Evolutionary conservation across 2,329 filamentous ascomycete species (phyloP).

Genomic region (Microcyclospora pomicola): DNA sequence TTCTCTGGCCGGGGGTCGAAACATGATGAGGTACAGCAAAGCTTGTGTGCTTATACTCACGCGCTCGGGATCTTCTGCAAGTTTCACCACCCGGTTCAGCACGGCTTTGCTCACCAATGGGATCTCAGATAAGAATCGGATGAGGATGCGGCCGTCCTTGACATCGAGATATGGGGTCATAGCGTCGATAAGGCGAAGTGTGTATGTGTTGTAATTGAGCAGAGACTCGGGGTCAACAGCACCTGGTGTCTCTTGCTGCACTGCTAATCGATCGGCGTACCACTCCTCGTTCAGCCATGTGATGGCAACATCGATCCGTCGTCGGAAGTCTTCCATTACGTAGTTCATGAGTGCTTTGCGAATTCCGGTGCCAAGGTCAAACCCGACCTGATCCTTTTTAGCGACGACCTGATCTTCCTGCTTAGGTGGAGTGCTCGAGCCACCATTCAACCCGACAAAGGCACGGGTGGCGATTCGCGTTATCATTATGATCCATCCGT

Average conservation of each 20-base stretch:
- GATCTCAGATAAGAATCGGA: constrained; percentile 82
- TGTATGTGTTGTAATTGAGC: constrained; percentile 16
- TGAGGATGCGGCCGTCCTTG: constrained; percentile 68
- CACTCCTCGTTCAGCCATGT: constrained; percentile 95
- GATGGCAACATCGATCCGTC: constrained; percentile 77
- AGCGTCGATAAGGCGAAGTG: constrained; percentile 55
- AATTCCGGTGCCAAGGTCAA: constrained; percentile 52
- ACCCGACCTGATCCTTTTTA: constrained; percentile 20
- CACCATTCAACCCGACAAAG: constrained; percentile 53
- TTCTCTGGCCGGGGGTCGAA: constrained; percentile 45
- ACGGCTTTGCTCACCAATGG: constrained; percentile 62
- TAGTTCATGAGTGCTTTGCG: constrained; percentile 72
- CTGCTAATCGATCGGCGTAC: constrained; percentile 66
- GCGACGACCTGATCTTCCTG: constrained; percentile 25
- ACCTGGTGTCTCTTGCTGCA: background rate
- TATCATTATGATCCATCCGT: constrained; percentile 83
- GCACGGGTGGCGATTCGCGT: constrained; percentile 73
- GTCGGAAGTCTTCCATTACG: constrained; percentile 81
- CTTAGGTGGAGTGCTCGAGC: constrained; percentile 6
- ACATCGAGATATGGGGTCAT: constrained; percentile 84
- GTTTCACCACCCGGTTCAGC: constrained; percentile 53
- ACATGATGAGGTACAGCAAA: constrained; percentile 44
- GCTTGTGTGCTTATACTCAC: constrained; percentile 45
- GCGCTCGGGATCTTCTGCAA: constrained; percentile 50
- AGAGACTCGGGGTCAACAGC: background rate